phyloP scores from a whole-genome alignment of 176 grass and related monocot genomes.

The Echinochloa phyllopogon region DNA sequence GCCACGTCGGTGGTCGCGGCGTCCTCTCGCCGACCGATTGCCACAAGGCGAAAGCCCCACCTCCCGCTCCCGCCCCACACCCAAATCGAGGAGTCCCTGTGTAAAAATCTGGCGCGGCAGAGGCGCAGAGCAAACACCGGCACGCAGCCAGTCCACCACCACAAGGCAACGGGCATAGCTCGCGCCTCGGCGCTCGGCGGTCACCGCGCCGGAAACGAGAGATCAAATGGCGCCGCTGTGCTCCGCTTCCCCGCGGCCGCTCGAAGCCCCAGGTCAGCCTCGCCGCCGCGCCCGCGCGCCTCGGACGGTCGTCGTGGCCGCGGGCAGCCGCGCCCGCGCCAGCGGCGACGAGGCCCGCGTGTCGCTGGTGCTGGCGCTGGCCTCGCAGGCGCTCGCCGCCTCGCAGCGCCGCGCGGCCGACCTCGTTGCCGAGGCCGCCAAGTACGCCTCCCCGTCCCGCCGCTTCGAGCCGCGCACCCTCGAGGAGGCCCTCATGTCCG shows the following conservation, averaged over 20 bases:
- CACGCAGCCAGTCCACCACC: background rate
- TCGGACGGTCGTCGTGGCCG: slow-evolving; percentile 43
- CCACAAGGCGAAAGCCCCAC: too few relatives aligned
- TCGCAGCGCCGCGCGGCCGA: slow-evolving; percentile 66
- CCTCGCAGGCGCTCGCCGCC: slow-evolving; percentile 59
- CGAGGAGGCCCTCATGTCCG: slow-evolving; percentile 92
- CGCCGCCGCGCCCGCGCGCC: slow-evolving; percentile 21
- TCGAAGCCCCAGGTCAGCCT: slow-evolving; percentile 9
- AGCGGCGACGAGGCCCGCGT: slow-evolving; percentile 61
- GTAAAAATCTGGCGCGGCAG: slow-evolving; percentile 12
- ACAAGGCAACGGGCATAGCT: background rate
- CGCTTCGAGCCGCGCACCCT: slow-evolving; percentile 68
- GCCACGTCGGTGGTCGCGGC: background rate
- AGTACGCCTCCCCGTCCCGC: slow-evolving; percentile 70
- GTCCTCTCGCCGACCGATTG: too few relatives aligned
- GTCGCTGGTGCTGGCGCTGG: slow-evolving; percentile 79
- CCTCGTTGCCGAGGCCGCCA: slow-evolving; percentile 65
- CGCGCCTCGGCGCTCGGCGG: too few relatives aligned
- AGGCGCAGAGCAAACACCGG: background rate
- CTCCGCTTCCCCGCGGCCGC: slow-evolving; percentile 32
- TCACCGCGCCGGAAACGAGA: background rate
- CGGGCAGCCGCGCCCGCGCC: slow-evolving; percentile 10
- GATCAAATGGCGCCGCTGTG: slow-evolving; percentile 56
- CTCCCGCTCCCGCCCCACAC: background rate
- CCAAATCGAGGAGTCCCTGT: too few relatives aligned